Evolutionary conservation across 257 asterid species (phyloP), one percentile per base, ranked within the genome.

Genomic region (Solanum microdontum): DNA sequence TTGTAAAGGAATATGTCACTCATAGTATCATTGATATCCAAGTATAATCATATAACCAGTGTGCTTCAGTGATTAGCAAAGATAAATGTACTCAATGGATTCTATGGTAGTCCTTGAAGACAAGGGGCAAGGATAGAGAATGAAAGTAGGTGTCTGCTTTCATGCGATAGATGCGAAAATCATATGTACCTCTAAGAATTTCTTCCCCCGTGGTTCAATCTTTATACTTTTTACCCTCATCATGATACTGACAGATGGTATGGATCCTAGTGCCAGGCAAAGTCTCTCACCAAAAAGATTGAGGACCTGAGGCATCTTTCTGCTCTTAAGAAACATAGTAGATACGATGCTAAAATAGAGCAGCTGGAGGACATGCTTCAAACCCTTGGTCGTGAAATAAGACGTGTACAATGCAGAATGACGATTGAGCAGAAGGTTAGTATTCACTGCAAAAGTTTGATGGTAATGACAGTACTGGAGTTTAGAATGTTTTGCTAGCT

Each of bases 361-460:
- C 89, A 83, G 86, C 93, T 93, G 60, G 91, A 93, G 90, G 94
- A 91, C 86, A 87, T 68, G 77, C 96, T 96, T 89, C 93, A 88
- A 87, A 96, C 91, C 86, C 89, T 93, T 26, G 83, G 85, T 58
- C 83, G 76, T 87, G 93, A 87, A 88, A 93, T 97, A 90, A 91
- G 73, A 40, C 91, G 83, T 77, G 60, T 86, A 55, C 96, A 92
- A 91, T 88, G 91, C 87, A 92, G 91, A 90, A 91, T 90, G 82
- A 87, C 91, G 80, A 93, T 93, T 86, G 93, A 90, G 82, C 91
- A 92, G 86, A 95, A 94, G 98, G 99, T 95, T 48, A 17, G 85
- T 82, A 8, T 82, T 82, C 69, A 48, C 85, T 3, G 69, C 30
- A 19, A 17, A 80, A 48, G 69, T 48, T 26, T 48, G 40, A 82